Conservation (phyloP, 306 rosid species). For the Spatholobus suberectus region DNA sequence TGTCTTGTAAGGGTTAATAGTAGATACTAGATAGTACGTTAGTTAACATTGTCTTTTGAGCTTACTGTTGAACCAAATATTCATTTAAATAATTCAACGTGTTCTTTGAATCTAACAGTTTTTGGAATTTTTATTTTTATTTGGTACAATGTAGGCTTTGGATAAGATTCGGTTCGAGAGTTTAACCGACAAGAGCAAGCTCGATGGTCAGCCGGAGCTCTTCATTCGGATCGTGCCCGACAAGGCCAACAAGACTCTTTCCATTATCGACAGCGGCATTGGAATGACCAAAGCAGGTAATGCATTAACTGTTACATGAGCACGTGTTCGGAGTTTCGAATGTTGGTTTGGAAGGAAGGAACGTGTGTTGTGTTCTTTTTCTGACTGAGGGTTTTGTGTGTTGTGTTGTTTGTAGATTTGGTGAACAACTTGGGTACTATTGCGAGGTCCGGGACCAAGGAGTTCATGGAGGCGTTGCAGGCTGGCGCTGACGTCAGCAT, state of each 20-base stretch:
- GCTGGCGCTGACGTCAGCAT: slow-evolving; percentile 79
- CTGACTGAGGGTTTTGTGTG: not conserved
- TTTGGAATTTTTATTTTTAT: not conserved
- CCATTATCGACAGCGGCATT: slow-evolving; percentile 71
- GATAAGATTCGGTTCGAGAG: slow-evolving; percentile 72
- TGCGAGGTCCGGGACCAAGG: slow-evolving; percentile 78
- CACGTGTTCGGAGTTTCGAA: not conserved
- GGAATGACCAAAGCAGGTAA: slow-evolving; percentile 87
- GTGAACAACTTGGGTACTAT: slow-evolving; percentile 83
- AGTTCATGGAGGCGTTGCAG: slow-evolving; percentile 81
- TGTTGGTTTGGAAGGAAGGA: not conserved
- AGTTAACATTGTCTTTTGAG: not conserved
- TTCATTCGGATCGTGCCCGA: slow-evolving; percentile 74
- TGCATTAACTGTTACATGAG: too few relatives aligned
- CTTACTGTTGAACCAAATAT: not conserved
- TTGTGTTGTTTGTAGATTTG: slow-evolving; percentile 51
- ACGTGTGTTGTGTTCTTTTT: not conserved
- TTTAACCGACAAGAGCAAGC: slow-evolving; percentile 69
- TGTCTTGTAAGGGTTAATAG: not conserved
- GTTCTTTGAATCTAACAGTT: not conserved
- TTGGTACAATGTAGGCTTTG: slow-evolving; percentile 51
- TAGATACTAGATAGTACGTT: not conserved
- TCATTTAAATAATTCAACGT: not conserved
- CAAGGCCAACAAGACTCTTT: slow-evolving; percentile 64
- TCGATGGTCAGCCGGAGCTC: slow-evolving; percentile 69